These are phyloP conservation scores for Talaromyces nanjingensis DNA, from an alignment of 495 filamentous ascomycete species.

Conservation along the genomic window DNA sequence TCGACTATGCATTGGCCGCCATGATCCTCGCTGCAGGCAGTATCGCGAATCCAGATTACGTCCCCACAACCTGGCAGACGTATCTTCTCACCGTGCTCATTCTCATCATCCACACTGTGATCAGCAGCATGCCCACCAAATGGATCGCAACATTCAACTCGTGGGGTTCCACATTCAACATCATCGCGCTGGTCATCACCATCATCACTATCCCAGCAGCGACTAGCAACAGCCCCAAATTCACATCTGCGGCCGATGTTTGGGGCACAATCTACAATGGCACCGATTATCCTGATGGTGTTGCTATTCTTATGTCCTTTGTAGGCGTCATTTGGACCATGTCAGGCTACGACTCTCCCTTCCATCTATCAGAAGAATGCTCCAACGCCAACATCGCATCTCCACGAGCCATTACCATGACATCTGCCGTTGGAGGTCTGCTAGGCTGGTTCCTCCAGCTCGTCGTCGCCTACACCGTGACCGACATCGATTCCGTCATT, in stretches of 20 bases:
- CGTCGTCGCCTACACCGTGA: slow-evolving; percentile 73
- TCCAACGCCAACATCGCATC: slow-evolving; percentile 70
- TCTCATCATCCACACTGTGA: slow-evolving; percentile 62
- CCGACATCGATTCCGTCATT: slow-evolving; percentile 56
- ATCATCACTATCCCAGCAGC: slow-evolving; percentile 66
- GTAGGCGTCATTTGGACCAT: slow-evolving; percentile 59
- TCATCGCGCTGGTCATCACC: slow-evolving; percentile 58
- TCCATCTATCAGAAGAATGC: slow-evolving; percentile 73
- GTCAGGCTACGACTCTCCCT: slow-evolving; percentile 66
- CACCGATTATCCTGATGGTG: slow-evolving; percentile 64
- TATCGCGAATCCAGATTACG: slow-evolving; percentile 58
- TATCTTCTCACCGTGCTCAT: slow-evolving; percentile 65
- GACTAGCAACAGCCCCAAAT: slow-evolving; percentile 52
- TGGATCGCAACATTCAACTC: slow-evolving; percentile 75
- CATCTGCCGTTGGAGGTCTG: slow-evolving; percentile 58
- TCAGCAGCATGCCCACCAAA: slow-evolving; percentile 68
- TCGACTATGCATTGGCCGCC: slow-evolving; percentile 52
- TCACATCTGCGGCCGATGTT: slow-evolving; percentile 54
- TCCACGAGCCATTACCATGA: slow-evolving; percentile 71
- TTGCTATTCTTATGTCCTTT: slow-evolving; percentile 73
- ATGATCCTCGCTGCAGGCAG: slow-evolving; percentile 71
- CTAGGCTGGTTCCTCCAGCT: slow-evolving; percentile 72
- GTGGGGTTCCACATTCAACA: slow-evolving; percentile 66
- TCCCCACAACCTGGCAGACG: slow-evolving; percentile 59
- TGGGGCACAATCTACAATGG: slow-evolving; percentile 66